These are phyloP conservation scores for Brassica balearica DNA, from an alignment of 441 rosid species.

Conservation along the genomic window DNA sequence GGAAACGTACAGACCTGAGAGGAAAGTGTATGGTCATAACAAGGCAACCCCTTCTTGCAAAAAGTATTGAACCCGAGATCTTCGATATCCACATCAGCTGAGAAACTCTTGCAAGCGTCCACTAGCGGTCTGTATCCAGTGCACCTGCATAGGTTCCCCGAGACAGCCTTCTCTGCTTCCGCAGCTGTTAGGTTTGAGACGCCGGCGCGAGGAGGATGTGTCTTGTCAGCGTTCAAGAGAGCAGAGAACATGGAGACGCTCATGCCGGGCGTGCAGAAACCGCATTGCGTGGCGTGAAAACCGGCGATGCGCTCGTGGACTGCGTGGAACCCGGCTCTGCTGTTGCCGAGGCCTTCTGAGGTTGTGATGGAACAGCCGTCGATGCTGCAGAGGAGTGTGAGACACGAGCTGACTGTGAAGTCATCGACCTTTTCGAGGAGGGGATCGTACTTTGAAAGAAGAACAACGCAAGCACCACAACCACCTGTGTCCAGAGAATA, in stretches of 20 bases:
- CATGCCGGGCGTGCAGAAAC: conserved; percentile 97
- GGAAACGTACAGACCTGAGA: conserved; percentile 52
- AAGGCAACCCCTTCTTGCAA: conserved; percentile 73
- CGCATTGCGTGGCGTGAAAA: conserved; percentile 92
- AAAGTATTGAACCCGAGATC: conserved; percentile 81
- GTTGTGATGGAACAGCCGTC: conserved; percentile 82
- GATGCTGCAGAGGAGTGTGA: conserved; percentile 80
- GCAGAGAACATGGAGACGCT: conserved; percentile 81
- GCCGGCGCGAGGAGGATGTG: conserved; percentile 52
- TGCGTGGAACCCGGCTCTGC: conserved; percentile 76
- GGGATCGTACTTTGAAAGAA: conserved; percentile 72
- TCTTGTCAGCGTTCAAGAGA: conserved; percentile 74
- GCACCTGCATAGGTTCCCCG: conserved; percentile 86
- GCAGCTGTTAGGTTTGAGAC: conserved; percentile 71
- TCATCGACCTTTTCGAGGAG: conserved; percentile 61
- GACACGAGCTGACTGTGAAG: conserved; percentile 81
- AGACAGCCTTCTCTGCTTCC: conserved; percentile 78
- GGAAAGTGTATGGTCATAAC: conserved; percentile 36
- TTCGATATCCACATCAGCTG: conserved; percentile 78
- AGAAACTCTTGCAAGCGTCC: conserved; percentile 88
- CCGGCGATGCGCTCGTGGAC: conserved; percentile 79
- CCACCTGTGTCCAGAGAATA: conserved; percentile 61
- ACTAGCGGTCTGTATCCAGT: conserved; percentile 89
- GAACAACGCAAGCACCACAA: conserved; percentile 88
- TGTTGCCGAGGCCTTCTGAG: conserved; percentile 82